Evolutionary conservation across 1,139 yeast species (phyloP).

Genomic region (Saccharomycopsis phalli): DNA sequence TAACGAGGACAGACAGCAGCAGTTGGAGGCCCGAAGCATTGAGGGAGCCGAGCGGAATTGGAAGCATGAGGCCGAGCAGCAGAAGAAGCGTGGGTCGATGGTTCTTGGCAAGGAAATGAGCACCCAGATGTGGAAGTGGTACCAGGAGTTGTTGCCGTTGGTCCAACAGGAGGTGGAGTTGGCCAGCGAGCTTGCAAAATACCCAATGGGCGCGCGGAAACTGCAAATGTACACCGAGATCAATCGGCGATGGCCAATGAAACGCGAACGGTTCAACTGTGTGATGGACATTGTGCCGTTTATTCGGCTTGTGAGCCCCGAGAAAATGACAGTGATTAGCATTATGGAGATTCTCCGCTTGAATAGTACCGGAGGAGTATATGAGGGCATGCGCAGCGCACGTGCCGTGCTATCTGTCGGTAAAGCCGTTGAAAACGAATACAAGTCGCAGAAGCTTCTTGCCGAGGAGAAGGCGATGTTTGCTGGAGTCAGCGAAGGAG

Average conservation of each 20-base stretch:
- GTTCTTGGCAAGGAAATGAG: conserved; percentile 50
- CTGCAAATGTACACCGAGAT: conserved; percentile 11
- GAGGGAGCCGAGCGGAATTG: conserved; percentile 85
- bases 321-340: conserved; percentile 75
- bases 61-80: conserved; percentile 73
- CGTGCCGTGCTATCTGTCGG: conserved; percentile 78
- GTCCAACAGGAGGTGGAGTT: conserved; percentile 55
- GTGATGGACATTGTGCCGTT: conserved; percentile 50
- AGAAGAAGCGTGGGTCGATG: conserved; percentile 54
- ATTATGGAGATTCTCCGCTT: conserved; percentile 73
- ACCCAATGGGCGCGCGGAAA: conserved; percentile 19
- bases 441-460: conserved; percentile 56
- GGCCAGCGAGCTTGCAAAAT: conserved; percentile 31
- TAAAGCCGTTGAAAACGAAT: conserved; percentile 76
- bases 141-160: conserved; percentile 54
- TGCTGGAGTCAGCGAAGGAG: conserved; percentile 28
- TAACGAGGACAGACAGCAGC: conserved; percentile 67
- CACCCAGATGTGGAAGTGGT: conserved; percentile 73
- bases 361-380: conserved; percentile 65
- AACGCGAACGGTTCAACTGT: conserved; percentile 4
- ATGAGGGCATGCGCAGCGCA: conserved; percentile 82
- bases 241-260: not conserved
- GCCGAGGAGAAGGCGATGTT: conserved; percentile 48
- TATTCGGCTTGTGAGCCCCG: conserved; percentile 60
- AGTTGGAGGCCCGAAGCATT: conserved; percentile 67